These are phyloP conservation scores for Rubroshorea leprosula DNA, from an alignment of 345 rosid genomes.

Conservation along the genomic window DNA sequence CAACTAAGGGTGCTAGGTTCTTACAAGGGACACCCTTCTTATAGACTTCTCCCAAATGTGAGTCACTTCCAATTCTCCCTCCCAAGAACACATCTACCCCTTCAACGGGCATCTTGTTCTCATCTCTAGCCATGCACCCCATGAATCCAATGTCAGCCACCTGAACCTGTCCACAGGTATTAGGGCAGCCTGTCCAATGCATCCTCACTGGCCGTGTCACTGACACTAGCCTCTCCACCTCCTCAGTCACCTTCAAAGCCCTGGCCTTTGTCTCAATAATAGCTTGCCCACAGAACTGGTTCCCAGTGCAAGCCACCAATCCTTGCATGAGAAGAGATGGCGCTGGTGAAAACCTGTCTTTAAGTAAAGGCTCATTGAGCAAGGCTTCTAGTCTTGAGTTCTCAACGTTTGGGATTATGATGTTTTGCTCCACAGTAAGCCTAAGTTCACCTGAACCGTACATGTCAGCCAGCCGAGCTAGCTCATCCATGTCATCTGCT, in stretches of 20 bases:
- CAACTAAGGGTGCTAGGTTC: constrained; percentile 75
- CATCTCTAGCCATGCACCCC: constrained; percentile 91
- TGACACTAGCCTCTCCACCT: constrained; percentile 67
- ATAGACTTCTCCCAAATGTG: constrained; percentile 70
- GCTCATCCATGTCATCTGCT: constrained; percentile 91
- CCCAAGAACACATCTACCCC: constrained; percentile 84
- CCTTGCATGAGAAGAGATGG: constrained; percentile 86
- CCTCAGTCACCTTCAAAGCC: constrained; percentile 79
- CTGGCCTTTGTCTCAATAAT: constrained; percentile 92
- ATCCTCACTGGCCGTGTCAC: constrained; percentile 61
- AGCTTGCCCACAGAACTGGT: constrained; percentile 88
- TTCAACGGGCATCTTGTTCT: constrained; percentile 61
- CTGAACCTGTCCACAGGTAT: constrained; percentile 83
- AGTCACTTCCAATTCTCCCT: constrained; percentile 81
- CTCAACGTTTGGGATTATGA: constrained; percentile 74
- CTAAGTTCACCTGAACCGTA: constrained; percentile 88
- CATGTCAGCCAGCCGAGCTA: constrained; percentile 64
- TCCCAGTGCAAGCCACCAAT: constrained; percentile 89
- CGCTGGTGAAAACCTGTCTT: constrained; percentile 54
- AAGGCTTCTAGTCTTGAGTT: constrained; percentile 65
- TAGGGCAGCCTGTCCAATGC: constrained; percentile 99
- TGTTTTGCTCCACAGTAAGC: constrained; percentile 88
- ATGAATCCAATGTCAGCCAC: constrained; percentile 95
- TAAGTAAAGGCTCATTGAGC: constrained; percentile 56
- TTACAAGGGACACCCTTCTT: constrained; percentile 84